phyloP scores from a whole-genome alignment of 805 yeast genomes.

The Teunomyces cretensis region DNA sequence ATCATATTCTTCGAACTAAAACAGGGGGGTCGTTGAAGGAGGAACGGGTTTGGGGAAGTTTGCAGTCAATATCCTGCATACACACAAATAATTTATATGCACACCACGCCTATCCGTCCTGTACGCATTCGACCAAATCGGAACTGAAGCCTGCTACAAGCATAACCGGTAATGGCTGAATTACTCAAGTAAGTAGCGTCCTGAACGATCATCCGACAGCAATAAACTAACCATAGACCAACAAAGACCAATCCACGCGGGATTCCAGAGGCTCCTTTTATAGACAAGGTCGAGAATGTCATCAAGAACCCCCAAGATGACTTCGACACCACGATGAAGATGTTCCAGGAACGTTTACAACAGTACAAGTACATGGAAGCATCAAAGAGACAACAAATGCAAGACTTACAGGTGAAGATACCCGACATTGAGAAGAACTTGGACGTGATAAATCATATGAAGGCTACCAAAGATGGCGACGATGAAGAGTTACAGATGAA shows the following conservation, averaged over 20 bases:
- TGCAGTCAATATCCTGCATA: too few relatives aligned
- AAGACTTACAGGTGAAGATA: conserved; percentile 62
- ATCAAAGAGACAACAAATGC: conserved; percentile 48
- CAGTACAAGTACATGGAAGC: conserved; percentile 88
- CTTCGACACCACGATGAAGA: conserved; percentile 64
- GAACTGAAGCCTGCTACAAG: background rate
- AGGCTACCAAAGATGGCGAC: conserved; percentile 42
- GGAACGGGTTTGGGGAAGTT: too few relatives aligned
- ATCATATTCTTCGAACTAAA: too few relatives aligned
- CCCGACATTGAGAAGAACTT: conserved; percentile 93
- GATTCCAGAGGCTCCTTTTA: conserved; percentile 94
- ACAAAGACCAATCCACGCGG: conserved; percentile 83
- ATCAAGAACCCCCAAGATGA: conserved; percentile 63
- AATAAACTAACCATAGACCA: conserved; percentile 37
- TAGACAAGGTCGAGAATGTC: conserved; percentile 76
- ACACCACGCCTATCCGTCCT: background rate
- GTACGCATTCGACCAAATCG: background rate
- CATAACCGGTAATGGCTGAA: conserved; percentile 23
- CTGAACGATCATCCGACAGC: background rate
- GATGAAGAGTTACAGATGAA: conserved; percentile 52
- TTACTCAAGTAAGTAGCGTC: conserved; percentile 28
- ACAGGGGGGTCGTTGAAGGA: too few relatives aligned
- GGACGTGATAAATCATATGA: conserved; percentile 63
- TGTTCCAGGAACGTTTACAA: conserved; percentile 84
- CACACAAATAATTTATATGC: too few relatives aligned